phyloP scores from a whole-genome alignment of 108 stramenopile genomes.

The Fragilaria crotonensis region DNA sequence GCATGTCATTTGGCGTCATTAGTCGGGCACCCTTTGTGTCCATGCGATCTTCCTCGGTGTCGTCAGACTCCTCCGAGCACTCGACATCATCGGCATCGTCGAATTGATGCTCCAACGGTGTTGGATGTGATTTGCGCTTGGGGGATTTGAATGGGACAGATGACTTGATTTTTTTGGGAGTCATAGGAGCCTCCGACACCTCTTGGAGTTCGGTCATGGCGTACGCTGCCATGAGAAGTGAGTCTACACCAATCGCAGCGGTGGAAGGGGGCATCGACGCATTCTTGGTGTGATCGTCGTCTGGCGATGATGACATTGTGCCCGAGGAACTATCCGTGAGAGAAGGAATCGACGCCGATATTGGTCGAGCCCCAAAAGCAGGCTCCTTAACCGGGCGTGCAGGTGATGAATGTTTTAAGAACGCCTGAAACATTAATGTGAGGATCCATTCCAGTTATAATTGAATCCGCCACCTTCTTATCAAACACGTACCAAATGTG shows the following conservation, averaged over 20 bases:
- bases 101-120: background rate
- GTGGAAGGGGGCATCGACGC: conserved; percentile 19
- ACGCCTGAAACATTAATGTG: conserved; percentile 30
- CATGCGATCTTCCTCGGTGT: conserved; percentile 5
- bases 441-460: conserved; percentile 2
- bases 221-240: conserved; percentile 42
- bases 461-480: no score
- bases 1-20: conserved; percentile 12
- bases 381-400: conserved; percentile 3
- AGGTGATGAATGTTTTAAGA: conserved; percentile 43
- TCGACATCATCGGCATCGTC: conserved; percentile 12
- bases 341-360: background rate
- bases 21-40: conserved; percentile 11
- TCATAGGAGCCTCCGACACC: background rate
- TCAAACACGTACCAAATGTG: conserved; percentile 61
- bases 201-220: conserved; percentile 49
- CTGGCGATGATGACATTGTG: conserved; percentile 4
- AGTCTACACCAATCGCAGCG: conserved; percentile 15
- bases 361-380: background rate
- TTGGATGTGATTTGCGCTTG: background rate
- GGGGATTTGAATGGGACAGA: background rate
- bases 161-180: background rate
- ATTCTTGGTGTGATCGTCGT: conserved; percentile 20
- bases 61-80: conserved; percentile 13
- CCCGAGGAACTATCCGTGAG: background rate